Base-by-base conservation (phyloP, 495 filamentous ascomycete species). In the Penicillium daleae region DNA sequence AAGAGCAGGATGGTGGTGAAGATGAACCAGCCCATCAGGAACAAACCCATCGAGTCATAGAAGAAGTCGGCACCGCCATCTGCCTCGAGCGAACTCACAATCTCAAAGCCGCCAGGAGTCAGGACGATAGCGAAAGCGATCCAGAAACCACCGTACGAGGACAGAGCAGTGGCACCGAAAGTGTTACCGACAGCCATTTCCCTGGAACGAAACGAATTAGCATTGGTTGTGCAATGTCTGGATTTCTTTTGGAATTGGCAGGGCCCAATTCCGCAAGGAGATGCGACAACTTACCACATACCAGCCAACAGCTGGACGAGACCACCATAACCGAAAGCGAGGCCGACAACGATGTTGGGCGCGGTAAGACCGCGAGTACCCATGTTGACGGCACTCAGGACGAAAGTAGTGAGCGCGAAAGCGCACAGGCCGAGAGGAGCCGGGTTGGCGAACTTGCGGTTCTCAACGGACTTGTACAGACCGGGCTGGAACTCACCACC, bases 111-210 rank as follows among this genome's bases (percentile, higher is more conserved):
- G 61, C 87, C 85, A 1, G 92, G 91, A 29, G 94, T 97, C 67
- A 97, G 78, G 69, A 96, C 84, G 79, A 98, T 92, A 67, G 85
- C 95, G 72, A 90, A 93, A 29, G 92, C 84, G 69, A 99, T 82
- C 95, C 95, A 99, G 87, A 99, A 99, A 66, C 94, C 95, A 66
- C 95, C 95, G 76, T 94, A 99, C 6, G 95, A 98, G 10, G 93
- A 95, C 65, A 99, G 85, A 55, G 95, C 95, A 56, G 93, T 98
- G 58, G 93, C 95, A 88, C 92, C 95, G 63, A 99, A 99, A 44
- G 95, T 97, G 86, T 96, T 97, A 63, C 93, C 95, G 9, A 96
- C 87, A 59, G 94, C 95, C 92, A 97, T 97, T 86, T 97, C 95
- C 95, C 93, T 97, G 13, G 24, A 39, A 27, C 33, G 40, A 27